Conservation (phyloP, 2,329 filamentous ascomycete genomes). For the Fusarium sp. region DNA sequence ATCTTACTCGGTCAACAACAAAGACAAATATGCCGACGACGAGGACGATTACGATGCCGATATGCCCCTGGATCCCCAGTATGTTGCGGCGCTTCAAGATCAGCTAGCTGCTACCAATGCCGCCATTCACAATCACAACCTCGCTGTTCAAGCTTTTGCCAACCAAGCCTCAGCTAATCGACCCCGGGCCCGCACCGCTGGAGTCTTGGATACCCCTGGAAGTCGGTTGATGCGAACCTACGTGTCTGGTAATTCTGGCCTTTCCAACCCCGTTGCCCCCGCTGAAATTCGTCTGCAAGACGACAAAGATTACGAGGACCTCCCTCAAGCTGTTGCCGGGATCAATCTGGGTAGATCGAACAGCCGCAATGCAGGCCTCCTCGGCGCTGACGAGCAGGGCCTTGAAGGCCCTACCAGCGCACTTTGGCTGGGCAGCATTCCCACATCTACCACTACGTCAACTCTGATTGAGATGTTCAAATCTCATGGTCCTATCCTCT, state of each 20-base stretch:
- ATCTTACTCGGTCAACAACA: slow-evolving; percentile 98
- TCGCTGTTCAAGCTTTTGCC: slow-evolving; percentile 92
- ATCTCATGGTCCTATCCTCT: slow-evolving; percentile 89
- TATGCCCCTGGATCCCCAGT: slow-evolving; percentile 65
- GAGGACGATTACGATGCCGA: slow-evolving; percentile 78
- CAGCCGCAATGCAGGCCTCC: slow-evolving; percentile 73
- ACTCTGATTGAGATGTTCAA: slow-evolving; percentile 96
- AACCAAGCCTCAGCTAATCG: slow-evolving; percentile 84
- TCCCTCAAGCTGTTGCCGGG: slow-evolving; percentile 83
- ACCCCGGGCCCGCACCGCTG: slow-evolving; percentile 90
- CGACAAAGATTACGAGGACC: slow-evolving; percentile 80
- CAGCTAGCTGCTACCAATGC: slow-evolving; percentile 73
- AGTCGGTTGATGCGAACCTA: slow-evolving; percentile 76
- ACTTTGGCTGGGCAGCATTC: slow-evolving; percentile 97
- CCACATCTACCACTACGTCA: slow-evolving; percentile 94
- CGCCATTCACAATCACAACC: slow-evolving; percentile 88
- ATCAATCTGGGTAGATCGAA: slow-evolving; percentile 77
- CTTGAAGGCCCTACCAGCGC: slow-evolving; percentile 92
- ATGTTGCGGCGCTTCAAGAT: slow-evolving; percentile 70
- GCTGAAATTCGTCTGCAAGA: slow-evolving; percentile 80
- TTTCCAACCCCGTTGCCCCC: slow-evolving; percentile 80
- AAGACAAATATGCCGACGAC: slow-evolving; percentile 93
- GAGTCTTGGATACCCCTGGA: slow-evolving; percentile 84
- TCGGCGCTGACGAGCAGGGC: slow-evolving; percentile 80
- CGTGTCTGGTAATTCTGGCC: slow-evolving; percentile 74